Evolutionary conservation across 2,329 filamentous ascomycete genomes (phyloP), one percentile per base, ranked within the genome.

Genomic region (Dactylellina leptospora): DNA sequence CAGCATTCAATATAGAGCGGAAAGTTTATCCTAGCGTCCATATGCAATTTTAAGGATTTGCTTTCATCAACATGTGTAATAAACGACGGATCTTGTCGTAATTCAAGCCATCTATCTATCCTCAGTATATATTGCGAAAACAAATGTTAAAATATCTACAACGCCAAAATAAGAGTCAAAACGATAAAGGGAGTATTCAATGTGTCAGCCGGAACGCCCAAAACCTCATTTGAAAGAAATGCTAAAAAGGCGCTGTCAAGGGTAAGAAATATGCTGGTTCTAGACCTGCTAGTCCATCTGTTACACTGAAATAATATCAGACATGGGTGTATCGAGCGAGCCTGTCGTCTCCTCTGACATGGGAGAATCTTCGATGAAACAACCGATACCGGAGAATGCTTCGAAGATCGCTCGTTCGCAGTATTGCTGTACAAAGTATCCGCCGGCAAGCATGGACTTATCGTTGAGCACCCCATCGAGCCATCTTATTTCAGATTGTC

Each of bases 321-420:
- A 18, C 68, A 72, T 72, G 0, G 59, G 59, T 2, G 68, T 72
- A 47, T 72, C 68, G n/a, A 72, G 60, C 1, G 16, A 36, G 2
- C 13, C n/a, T n/a, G 27, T 11, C 2, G n/a, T 9, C 2, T 53
- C 56, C 13, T 55, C 64, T 28, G 25, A 20, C 23, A n/a, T 23
- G 23, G 51, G 54, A 28, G 96, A 93, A 47, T 97, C 92, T 33
- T 86, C 89, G 42, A 99, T 83, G 76, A 96, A 96, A 42, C 96
- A 90, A 0, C 90, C 92, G 71, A 99, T 80, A 0, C 96, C 95
- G 0, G 91, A 87, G 80, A 97, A 97, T 0, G 93, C 92, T 78
- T 97, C 93, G 72, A 91, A 90, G 78, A 99, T 82, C 22, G 91
- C 88, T 22, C 93, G 84, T 5, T 87, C 84, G 77, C 92, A 91